Percentiles rank a stretch among this genome's conserved stretches.
Conservation (phyloP, 2,329 filamentous ascomycete species). For the Ceratocystis alfenasii region DNA sequence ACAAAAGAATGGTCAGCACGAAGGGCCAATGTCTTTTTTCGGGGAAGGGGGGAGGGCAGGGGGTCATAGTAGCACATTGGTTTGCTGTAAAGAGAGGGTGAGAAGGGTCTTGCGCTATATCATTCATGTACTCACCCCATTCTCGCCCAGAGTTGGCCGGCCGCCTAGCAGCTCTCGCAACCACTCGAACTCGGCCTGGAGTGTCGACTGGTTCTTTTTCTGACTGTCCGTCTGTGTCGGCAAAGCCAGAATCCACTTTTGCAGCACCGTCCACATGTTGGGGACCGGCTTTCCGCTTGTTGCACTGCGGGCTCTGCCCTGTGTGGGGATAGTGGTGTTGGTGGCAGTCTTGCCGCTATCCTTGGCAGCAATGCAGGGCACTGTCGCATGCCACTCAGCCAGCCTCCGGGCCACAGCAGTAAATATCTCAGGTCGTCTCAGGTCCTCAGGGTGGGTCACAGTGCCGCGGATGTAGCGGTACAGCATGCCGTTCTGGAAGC, state of each 20-base stretch:
- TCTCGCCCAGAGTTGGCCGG: conserved; percentile 61
- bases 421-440: conserved; percentile 65
- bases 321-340: neutral
- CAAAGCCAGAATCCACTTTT: conserved; percentile 86
- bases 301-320: conserved; percentile 29
- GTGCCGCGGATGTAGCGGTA: conserved; percentile 81
- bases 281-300: conserved; percentile 61
- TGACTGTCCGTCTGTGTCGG: conserved; percentile 61
- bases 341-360: conserved; percentile 27
- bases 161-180: conserved; percentile 62
- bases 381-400: conserved; percentile 81
- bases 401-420: conserved; percentile 71
- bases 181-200: conserved; percentile 64
- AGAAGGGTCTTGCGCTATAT: neutral
- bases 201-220: conserved; percentile 48
- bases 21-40: neutral
- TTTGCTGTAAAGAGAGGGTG: neutral
- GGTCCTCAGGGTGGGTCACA: conserved; percentile 67
- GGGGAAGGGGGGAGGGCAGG: neutral
- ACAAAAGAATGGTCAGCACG: conserved; percentile 4
- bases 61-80: neutral
- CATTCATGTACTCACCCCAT: conserved; percentile 46
- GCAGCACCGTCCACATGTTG: conserved; percentile 89
- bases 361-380: conserved; percentile 42
- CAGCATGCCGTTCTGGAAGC: conserved; percentile 91